Percentiles rank a stretch among this genome's conserved stretches.
phyloP scores from a whole-genome alignment of 108 stramenopile genomes.

The Skeletonema potamos region DNA sequence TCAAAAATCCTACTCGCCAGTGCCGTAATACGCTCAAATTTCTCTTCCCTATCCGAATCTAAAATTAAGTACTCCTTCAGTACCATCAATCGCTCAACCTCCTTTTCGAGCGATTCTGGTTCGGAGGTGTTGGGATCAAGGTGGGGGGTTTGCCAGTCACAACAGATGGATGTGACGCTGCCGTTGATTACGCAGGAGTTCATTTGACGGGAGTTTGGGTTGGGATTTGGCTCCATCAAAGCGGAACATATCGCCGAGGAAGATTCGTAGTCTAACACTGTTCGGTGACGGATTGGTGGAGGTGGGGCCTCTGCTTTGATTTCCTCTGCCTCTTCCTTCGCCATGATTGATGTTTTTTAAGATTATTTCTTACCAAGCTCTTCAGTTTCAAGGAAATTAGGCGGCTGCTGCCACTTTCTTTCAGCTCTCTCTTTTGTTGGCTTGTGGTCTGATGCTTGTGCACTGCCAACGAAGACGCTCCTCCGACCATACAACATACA shows the following conservation, averaged over 20 bases:
- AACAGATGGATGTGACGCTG: neutral
- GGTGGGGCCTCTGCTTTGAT: neutral
- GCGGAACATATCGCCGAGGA: neutral
- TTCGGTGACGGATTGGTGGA: neutral
- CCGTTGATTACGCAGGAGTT: neutral
- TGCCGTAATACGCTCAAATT: conserved; percentile 64
- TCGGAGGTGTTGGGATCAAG: conserved; percentile 12
- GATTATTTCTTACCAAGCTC: no score
- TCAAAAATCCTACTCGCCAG: conserved; percentile 63
- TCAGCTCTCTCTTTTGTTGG: no score
- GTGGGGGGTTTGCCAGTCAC: conserved; percentile 42
- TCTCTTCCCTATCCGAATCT: conserved; percentile 57
- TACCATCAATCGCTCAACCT: conserved; percentile 59
- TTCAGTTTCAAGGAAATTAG: no score
- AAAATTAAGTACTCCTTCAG: conserved; percentile 67
- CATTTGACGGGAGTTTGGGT: neutral
- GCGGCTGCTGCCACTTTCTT: no score
- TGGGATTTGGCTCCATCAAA: neutral
- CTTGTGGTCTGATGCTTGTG: no score
- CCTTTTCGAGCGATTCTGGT: conserved; percentile 54
- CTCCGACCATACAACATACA: no score
- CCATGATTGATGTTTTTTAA: neutral
- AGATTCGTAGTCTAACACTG: neutral
- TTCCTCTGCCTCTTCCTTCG: neutral
- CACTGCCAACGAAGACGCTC: no score